Conservation (phyloP, 1,139 yeast species). For the Candida anutae region DNA sequence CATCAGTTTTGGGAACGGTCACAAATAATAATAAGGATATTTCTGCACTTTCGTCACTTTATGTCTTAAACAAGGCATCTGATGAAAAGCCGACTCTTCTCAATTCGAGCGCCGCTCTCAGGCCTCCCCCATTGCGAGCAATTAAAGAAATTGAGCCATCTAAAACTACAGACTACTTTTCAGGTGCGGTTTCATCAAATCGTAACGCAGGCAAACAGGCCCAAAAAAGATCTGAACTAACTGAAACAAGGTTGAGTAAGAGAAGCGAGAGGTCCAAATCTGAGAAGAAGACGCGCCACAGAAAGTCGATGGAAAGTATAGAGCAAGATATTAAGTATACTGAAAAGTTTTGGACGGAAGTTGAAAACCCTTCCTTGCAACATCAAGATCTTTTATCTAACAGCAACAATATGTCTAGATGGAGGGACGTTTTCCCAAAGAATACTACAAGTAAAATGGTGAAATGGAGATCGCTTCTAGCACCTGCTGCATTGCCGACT, state of each 20-base stretch:
- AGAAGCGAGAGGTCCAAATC: not conserved
- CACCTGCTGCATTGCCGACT: constrained; percentile 89
- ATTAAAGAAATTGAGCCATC: constrained; percentile 3
- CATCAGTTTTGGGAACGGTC: constrained; percentile 34
- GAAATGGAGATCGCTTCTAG: constrained; percentile 87
- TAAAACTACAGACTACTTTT: not conserved
- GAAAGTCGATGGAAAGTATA: constrained; percentile 3
- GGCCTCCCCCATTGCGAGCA: constrained; percentile 1
- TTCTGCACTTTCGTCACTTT: constrained; percentile 35
- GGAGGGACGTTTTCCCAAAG: constrained; percentile 85
- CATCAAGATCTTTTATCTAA: constrained; percentile 14
- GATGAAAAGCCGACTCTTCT: constrained; percentile 16
- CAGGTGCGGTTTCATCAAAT: not conserved
- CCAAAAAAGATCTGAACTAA: not conserved
- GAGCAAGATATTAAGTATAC: constrained; percentile 7
- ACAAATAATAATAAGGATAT: constrained; percentile 19
- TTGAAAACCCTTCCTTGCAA: constrained; percentile 63
- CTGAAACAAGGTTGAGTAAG: not conserved
- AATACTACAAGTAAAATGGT: constrained; percentile 57
- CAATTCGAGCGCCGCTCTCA: too few relatives aligned
- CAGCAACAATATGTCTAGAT: constrained; percentile 33
- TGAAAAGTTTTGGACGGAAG: constrained; percentile 53
- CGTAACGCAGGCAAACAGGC: not conserved
- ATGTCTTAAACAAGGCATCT: constrained; percentile 29
- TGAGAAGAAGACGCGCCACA: constrained; percentile 3